These are phyloP conservation scores for Diaporthe velutina DNA, from an alignment of 2,329 filamentous ascomycete species.

Conservation along the genomic window DNA sequence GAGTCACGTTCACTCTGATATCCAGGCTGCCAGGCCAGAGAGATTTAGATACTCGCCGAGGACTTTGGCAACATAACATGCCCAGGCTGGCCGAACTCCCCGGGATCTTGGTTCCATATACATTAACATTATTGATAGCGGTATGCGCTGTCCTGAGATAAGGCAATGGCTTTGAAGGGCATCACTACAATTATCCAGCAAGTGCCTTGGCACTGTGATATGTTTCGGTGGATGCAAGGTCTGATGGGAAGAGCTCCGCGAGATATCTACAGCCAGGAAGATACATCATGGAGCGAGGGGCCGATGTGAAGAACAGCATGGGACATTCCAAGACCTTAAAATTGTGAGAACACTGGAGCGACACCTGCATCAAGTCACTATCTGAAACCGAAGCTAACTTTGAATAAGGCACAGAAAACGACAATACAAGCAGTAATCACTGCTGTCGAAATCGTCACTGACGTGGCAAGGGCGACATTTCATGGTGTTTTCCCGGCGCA, in stretches of 20 bases:
- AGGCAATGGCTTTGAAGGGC: background rate
- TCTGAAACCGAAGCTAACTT: background rate
- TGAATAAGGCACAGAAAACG: background rate
- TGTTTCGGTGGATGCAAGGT: background rate
- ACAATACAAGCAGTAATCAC: background rate
- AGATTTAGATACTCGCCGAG: constrained; percentile 43
- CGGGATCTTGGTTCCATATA: constrained; percentile 65
- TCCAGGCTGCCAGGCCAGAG: constrained; percentile 56
- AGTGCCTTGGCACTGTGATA: too few relatives aligned
- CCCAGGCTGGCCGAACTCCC: constrained; percentile 73
- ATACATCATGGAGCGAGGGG: background rate
- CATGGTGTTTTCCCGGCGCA: background rate
- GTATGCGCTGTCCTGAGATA: constrained; percentile 60
- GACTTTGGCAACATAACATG: constrained; percentile 60
- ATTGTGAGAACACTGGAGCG: background rate
- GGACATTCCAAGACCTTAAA: background rate
- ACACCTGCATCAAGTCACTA: background rate
- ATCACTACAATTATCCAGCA: background rate
- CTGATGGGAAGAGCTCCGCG: background rate
- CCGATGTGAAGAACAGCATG: background rate
- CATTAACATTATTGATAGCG: constrained; percentile 69
- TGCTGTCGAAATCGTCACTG: constrained; percentile 3
- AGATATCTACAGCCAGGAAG: background rate
- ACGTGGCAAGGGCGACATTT: constrained; percentile 20
- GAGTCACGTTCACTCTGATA: constrained; percentile 57